These are phyloP conservation scores for Perkinsus marinus DNA, from an alignment of 169 alveolate species.

Conservation along the genomic window DNA sequence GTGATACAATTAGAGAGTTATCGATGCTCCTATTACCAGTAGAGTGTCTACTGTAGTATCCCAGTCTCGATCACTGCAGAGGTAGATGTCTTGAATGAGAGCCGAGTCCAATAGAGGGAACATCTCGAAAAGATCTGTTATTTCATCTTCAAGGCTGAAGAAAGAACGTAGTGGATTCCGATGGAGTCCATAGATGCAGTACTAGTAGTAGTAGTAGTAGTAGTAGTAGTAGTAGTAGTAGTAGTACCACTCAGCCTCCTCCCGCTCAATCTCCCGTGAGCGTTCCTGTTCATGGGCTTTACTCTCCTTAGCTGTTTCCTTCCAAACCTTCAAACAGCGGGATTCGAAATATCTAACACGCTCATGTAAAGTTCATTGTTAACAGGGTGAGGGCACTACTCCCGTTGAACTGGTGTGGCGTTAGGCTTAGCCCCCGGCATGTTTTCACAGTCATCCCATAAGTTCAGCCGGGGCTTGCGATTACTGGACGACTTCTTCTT, in stretches of 20 bases:
- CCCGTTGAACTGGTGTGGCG: not conserved
- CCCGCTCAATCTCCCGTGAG: not conserved
- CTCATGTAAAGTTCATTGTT: not conserved
- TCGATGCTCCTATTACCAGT: too few species aligned
- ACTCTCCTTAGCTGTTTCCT: not conserved
- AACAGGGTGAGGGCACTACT: not conserved
- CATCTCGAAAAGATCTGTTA: not conserved
- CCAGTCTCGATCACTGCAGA: not conserved
- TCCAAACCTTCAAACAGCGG: not conserved
- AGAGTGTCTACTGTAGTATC: not conserved
- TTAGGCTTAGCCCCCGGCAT: not conserved
- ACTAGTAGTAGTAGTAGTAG: too few species aligned
- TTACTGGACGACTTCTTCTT: not conserved
- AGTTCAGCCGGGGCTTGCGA: not conserved
- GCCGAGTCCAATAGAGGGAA: not conserved
- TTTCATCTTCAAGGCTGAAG: not conserved
- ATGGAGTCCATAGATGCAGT: too few species aligned
- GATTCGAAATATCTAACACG: not conserved
- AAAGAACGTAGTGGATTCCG: too few species aligned
- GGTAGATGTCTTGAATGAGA: not conserved
- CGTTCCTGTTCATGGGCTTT: not conserved
- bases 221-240: too few species aligned
- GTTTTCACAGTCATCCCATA: not conserved
- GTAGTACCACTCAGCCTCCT: not conserved
- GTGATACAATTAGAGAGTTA: too few species aligned